Evolutionary conservation across 257 asterid species (phyloP), one percentile per base, ranked within the genome.

Genomic region (Solanum piurae): DNA sequence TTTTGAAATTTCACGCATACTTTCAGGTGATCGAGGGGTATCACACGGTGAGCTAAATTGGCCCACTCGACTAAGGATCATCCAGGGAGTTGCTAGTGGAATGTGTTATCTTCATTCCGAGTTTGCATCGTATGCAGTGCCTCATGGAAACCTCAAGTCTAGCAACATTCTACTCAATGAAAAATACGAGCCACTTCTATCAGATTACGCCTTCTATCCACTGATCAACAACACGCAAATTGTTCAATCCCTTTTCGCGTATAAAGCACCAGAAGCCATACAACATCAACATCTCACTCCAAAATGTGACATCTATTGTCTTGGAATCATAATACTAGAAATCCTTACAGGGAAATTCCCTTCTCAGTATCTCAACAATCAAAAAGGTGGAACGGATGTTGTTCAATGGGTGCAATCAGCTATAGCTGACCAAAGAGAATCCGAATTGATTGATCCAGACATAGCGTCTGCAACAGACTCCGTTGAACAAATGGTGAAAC

Each of bases 61-160:
- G 99, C 88, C 93, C 0, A 91, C 89, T 2, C 95, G 99, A 5
- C 89, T 96, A 82, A 94, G 89, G 87, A 95, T 97, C 88, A 92
- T 97, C 75, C 93, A 95, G 31, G 99, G 99, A 58, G 90, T 95
- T 9, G 98, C 95, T 0, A 94, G 93, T 0, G 99, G 99, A 23
- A 89, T 96, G 96, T 94, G 93, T 25, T 97, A 90, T 91, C 96
- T 97, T 80, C 99, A 96, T 92, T 89, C 91, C 0, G 98, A 96
- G 62, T 96, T 93, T 46, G 83, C 96, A 49, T 66, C 89, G 38
- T 76, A 89, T 34, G 96, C 92, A 12, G 86, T 96, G 14, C 99
- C 99, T 44, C 99, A 97, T 73, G 99, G 99, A 16, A 95, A 97
- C 52, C 98, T 97, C 46, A 97, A 97, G 89, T 96, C 99, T 2